Evolutionary conservation across 176 grass and related monocot species (phyloP).

Genomic region (Musa acuminata): DNA sequence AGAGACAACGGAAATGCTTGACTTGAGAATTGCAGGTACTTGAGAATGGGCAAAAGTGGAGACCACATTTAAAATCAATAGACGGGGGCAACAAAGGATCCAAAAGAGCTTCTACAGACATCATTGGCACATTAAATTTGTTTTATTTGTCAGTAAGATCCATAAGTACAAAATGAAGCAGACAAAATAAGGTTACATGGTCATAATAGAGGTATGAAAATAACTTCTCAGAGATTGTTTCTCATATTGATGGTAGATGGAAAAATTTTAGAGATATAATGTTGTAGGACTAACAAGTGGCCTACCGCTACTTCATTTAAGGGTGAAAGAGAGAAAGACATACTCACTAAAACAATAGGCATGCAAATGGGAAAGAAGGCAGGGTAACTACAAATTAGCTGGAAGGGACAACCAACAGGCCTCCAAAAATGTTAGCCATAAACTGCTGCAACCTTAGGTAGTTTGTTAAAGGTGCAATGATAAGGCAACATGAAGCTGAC

Average conservation of each 20-base stretch:
- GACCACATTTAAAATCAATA: neutral
- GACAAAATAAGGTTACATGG: neutral
- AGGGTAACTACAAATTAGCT: too few relatives aligned
- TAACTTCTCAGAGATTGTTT: neutral
- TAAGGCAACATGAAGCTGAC: too few relatives aligned
- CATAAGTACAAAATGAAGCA: neutral
- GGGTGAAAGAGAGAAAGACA: neutral
- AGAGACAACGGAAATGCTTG: neutral
- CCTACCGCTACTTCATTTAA: too few relatives aligned
- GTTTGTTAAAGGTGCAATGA: too few relatives aligned
- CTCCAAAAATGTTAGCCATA: neutral
- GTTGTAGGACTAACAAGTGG: too few relatives aligned
- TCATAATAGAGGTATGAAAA: neutral
- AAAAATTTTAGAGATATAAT: neutral
- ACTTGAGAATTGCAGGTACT: neutral
- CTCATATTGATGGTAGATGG: neutral
- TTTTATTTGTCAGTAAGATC: neutral
- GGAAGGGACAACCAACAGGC: neutral
- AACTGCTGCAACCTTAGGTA: neutral
- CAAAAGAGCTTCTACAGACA: too few relatives aligned
- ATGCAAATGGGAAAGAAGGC: too few relatives aligned
- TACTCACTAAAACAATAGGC: too few relatives aligned
- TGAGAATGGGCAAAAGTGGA: neutral
- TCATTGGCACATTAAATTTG: too few relatives aligned
- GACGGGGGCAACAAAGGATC: neutral